These are phyloP conservation scores for Sphaerulina musiva DNA, from an alignment of 2,329 filamentous ascomycete genomes.

Conservation along the genomic window DNA sequence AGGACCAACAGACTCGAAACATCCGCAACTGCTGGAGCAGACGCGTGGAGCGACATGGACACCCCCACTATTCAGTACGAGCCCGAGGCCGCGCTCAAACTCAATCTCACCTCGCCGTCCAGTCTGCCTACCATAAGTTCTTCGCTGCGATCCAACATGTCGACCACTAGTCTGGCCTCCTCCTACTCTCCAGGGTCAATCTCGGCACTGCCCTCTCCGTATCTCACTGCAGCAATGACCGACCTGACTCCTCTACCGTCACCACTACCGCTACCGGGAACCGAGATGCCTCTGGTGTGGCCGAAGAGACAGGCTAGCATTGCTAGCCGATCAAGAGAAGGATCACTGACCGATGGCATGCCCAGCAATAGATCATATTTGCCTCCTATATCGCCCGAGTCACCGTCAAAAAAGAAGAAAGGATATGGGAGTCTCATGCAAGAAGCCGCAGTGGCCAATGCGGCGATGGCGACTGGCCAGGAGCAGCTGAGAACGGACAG, in stretches of 20 bases:
- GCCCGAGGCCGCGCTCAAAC: conserved; percentile 19
- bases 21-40: conserved; percentile 6
- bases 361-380: conserved; percentile 24
- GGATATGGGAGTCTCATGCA: conserved; percentile 42
- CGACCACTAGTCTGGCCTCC: conserved; percentile 39
- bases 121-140: conserved; percentile 25
- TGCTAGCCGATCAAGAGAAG: conserved; percentile 24
- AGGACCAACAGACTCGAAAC: conserved; percentile 17
- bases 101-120: conserved; percentile 36
- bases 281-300: conserved; percentile 38
- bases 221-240: conserved; percentile 40
- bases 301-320: conserved; percentile 32
- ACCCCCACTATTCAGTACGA: conserved; percentile 19
- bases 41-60: conserved; percentile 10
- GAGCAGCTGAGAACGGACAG: conserved; percentile 20
- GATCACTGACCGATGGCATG: conserved; percentile 32
- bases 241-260: conserved; percentile 50
- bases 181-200: conserved; percentile 43
- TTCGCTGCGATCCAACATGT: conserved; percentile 37
- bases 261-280: conserved; percentile 36
- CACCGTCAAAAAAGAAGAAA: conserved; percentile 42
- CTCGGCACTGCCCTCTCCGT: conserved; percentile 44
- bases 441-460: conserved; percentile 32
- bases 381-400: conserved; percentile 24
- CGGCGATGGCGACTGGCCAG: conserved; percentile 19